These are phyloP conservation scores for Sugiyamaella americana DNA, from an alignment of 805 yeast species.

Conservation along the genomic window DNA sequence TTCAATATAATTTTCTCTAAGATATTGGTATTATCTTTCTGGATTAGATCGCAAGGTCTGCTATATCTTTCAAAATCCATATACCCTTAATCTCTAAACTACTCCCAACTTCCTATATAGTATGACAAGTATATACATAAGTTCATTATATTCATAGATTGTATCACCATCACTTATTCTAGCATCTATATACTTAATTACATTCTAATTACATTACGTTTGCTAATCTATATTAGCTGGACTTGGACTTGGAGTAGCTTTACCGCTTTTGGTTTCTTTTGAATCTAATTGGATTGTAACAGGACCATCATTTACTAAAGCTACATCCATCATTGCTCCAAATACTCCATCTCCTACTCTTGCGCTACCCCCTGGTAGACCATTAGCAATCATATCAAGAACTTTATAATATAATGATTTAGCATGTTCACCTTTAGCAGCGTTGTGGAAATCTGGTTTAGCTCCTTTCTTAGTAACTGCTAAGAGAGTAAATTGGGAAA, in stretches of 20 bases:
- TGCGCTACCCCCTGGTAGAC: conserved; percentile 40
- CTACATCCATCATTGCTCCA: conserved; percentile 98
- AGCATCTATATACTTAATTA: too few relatives aligned
- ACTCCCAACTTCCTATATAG: too few relatives aligned
- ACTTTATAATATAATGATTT: conserved; percentile 42
- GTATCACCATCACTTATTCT: too few relatives aligned
- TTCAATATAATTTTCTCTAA: too few relatives aligned
- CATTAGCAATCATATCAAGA: conserved; percentile 30
- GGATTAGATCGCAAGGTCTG: too few relatives aligned
- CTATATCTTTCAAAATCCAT: too few relatives aligned
- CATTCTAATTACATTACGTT: too few relatives aligned
- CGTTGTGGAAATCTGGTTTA: conserved; percentile 90
- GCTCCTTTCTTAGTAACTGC: conserved; percentile 86
- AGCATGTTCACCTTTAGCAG: conserved; percentile 71
- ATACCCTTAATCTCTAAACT: too few relatives aligned
- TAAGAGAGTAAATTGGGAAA: conserved; percentile 87
- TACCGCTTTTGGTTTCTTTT: conserved; percentile 18
- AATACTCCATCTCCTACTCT: conserved; percentile 82
- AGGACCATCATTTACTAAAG: conserved; percentile 86
- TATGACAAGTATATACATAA: too few relatives aligned
- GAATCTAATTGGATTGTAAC: conserved; percentile 82
- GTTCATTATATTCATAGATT: too few relatives aligned
- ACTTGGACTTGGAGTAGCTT: background rate
- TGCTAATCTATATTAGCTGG: too few relatives aligned
- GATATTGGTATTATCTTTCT: too few relatives aligned